Percentiles rank a stretch among this genome's conserved stretches.
Conservation (phyloP, 495 filamentous ascomycete genomes). For the Oidiodendron maius region DNA sequence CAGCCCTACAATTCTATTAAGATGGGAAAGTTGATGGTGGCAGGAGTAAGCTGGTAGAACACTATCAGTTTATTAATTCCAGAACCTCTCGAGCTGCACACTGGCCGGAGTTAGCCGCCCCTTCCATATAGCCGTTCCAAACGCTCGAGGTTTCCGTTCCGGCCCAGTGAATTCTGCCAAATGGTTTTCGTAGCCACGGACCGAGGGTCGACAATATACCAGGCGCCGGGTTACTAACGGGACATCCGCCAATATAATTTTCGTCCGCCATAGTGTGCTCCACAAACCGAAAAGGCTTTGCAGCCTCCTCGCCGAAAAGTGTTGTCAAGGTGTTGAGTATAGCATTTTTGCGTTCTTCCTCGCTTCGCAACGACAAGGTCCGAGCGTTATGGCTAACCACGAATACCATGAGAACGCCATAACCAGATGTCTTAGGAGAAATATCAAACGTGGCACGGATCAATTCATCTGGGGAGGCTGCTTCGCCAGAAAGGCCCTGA, state of each 20-base stretch:
- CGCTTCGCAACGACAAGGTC: no score
- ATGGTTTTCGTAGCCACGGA: not conserved
- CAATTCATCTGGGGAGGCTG: no score
- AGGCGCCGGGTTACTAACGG: not conserved
- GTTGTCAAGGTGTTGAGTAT: not conserved
- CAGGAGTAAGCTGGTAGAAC: no score
- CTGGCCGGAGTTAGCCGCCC: not conserved
- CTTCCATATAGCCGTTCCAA: not conserved
- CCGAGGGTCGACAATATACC: not conserved
- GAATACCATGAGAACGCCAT: no score
- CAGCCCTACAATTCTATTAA: no score
- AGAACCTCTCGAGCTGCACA: not conserved
- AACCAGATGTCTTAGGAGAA: no score
- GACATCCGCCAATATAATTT: not conserved
- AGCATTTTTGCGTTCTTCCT: no score
- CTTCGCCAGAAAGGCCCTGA: no score
- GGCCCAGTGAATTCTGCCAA: not conserved
- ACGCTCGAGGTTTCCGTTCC: not conserved
- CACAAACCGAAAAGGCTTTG: not conserved
- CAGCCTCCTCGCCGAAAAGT: not conserved
- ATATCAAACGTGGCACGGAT: no score
- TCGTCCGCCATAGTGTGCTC: not conserved
- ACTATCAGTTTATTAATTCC: not conserved
- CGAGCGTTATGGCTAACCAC: no score
- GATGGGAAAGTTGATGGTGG: no score